phyloP scores from a whole-genome alignment of 2,329 filamentous ascomycete genomes.

The Epichloe typhina region DNA sequence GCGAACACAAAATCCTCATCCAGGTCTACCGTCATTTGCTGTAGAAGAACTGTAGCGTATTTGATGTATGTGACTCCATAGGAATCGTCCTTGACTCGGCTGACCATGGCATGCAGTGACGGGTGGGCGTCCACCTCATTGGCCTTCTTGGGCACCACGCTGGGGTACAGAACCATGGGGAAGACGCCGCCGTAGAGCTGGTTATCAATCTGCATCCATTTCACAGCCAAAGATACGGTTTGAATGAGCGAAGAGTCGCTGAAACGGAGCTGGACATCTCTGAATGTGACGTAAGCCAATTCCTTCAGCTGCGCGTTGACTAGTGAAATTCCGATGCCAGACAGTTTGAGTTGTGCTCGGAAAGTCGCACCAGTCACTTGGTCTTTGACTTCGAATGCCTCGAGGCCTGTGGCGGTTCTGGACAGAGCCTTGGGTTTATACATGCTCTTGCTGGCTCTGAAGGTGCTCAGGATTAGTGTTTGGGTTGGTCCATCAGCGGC shows the following conservation, averaged over 20 bases:
- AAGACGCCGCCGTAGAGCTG: slow-evolving; percentile 97
- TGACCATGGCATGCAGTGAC: slow-evolving; percentile 83
- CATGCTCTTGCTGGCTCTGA: slow-evolving; percentile 81
- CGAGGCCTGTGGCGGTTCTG: slow-evolving; percentile 34
- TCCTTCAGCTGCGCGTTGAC: slow-evolving; percentile 89
- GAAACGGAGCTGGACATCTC: slow-evolving; percentile 82
- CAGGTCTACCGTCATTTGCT: slow-evolving; percentile 96
- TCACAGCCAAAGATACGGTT: slow-evolving; percentile 78
- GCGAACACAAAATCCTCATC: slow-evolving; percentile 98
- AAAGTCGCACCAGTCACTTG: slow-evolving; percentile 80
- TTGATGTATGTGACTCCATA: slow-evolving; percentile 98
- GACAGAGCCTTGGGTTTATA: slow-evolving; percentile 51
- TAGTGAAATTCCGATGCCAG: slow-evolving; percentile 83
- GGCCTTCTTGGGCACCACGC: slow-evolving; percentile 91
- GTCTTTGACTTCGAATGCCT: slow-evolving; percentile 81
- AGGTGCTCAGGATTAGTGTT: slow-evolving; percentile 87
- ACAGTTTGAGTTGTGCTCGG: slow-evolving; percentile 75
- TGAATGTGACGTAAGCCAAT: slow-evolving; percentile 82
- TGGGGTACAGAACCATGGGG: slow-evolving; percentile 92
- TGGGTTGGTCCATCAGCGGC: slow-evolving; percentile 92
- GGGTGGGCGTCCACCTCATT: slow-evolving; percentile 95
- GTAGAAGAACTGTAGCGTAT: slow-evolving; percentile 83
- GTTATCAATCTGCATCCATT: slow-evolving; percentile 99
- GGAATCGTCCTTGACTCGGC: slow-evolving; percentile 92
- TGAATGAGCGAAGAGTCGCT: slow-evolving; percentile 90